phyloP scores from a whole-genome alignment of 805 yeast genomes.

The Cyberlindnera suaveolens region DNA sequence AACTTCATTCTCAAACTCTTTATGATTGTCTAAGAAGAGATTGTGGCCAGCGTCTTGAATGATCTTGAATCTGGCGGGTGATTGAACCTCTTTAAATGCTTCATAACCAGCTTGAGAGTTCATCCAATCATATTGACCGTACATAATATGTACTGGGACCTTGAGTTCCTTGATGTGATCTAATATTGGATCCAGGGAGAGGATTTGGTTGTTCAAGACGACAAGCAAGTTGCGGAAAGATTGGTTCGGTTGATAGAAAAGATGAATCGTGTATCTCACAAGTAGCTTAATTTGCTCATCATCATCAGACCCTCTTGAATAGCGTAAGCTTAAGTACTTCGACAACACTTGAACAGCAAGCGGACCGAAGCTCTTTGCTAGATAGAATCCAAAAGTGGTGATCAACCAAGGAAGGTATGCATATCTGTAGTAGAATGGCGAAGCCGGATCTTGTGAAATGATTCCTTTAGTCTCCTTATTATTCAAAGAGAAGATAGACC shows the following conservation, averaged over 20 bases:
- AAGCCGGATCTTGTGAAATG: slow-evolving; percentile 10
- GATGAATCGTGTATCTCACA: slow-evolving; percentile 16
- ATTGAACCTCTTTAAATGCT: slow-evolving; percentile 15
- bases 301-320: slow-evolving; percentile 17
- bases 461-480: slow-evolving; percentile 18
- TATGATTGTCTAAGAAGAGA: slow-evolving; percentile 60
- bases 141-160: slow-evolving; percentile 30
- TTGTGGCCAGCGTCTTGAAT: slow-evolving; percentile 68
- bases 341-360: slow-evolving; percentile 33
- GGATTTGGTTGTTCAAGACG: slow-evolving; percentile 27
- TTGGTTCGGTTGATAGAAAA: slow-evolving; percentile 19
- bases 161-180: slow-evolving; percentile 43
- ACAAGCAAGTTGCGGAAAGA: slow-evolving; percentile 13
- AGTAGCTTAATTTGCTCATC: slow-evolving; percentile 14
- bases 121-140: slow-evolving; percentile 78
- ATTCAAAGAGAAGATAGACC: slow-evolving; percentile 54
- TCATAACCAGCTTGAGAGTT: slow-evolving; percentile 44
- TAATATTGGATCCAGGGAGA: slow-evolving; percentile 59
- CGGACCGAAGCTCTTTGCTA: slow-evolving; percentile 41
- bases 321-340: slow-evolving; percentile 26
- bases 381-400: slow-evolving; percentile 34
- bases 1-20: slow-evolving; percentile 44
- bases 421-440: slow-evolving; percentile 23
- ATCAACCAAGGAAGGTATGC: slow-evolving; percentile 26
- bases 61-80: slow-evolving; percentile 15